Percentiles rank a stretch among this genome's conserved stretches.
Evolutionary conservation across 805 yeast species (phyloP).

Genomic region (Candida peoriensis): DNA sequence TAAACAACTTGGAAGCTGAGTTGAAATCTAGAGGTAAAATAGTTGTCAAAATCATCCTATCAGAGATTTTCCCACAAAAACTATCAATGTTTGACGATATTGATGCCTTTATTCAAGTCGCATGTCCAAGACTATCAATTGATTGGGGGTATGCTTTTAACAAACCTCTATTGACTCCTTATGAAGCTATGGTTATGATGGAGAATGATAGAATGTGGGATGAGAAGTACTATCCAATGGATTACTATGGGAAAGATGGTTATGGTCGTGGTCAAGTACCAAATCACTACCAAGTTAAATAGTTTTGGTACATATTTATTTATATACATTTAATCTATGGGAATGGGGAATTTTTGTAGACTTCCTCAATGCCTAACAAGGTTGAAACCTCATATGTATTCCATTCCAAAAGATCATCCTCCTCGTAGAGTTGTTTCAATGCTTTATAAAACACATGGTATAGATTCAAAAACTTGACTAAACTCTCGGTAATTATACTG

Average conservation of each 20-base stretch:
- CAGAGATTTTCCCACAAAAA: slow-evolving; percentile 92
- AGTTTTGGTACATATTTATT: neutral
- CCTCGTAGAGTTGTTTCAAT: slow-evolving; percentile 30
- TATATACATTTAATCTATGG: neutral
- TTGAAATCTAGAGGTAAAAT: slow-evolving; percentile 52
- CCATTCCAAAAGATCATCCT: slow-evolving; percentile 42
- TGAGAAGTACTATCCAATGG: slow-evolving; percentile 84
- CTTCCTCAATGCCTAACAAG: slow-evolving; percentile 59
- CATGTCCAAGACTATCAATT: slow-evolving; percentile 92
- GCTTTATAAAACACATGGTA: slow-evolving; percentile 33
- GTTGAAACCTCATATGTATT: slow-evolving; percentile 57
- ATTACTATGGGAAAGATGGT: slow-evolving; percentile 84
- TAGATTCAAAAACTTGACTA: slow-evolving; percentile 40
- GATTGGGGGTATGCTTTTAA: slow-evolving; percentile 99
- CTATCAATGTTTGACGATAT: slow-evolving; percentile 87
- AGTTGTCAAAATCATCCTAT: slow-evolving; percentile 76
- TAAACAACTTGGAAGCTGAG: slow-evolving; percentile 55
- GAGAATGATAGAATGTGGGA: slow-evolving; percentile 65
- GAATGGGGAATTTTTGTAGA: no score
- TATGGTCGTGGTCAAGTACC: slow-evolving; percentile 87
- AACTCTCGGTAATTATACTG: slow-evolving; percentile 47
- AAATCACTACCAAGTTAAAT: slow-evolving; percentile 25
- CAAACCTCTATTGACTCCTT: slow-evolving; percentile 89
- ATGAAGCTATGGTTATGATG: slow-evolving; percentile 90
- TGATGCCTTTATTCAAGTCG: slow-evolving; percentile 95